phyloP scores from a whole-genome alignment of 139 green algal genomes.

The Chlamydomonas eustigma region DNA sequence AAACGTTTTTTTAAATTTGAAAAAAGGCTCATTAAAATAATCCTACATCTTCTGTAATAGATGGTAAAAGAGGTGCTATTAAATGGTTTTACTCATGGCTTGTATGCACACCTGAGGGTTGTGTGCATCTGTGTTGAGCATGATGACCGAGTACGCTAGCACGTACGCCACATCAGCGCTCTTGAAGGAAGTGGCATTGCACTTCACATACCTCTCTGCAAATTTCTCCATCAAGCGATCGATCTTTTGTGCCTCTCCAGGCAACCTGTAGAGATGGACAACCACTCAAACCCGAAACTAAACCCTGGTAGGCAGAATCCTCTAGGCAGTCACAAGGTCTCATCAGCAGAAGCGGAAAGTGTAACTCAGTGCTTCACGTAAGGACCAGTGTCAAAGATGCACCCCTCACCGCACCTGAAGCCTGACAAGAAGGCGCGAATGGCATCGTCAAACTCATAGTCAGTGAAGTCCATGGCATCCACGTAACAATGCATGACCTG shows the following conservation, averaged over 20 bases:
- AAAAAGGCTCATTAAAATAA: too few species aligned
- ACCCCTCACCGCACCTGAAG: too few species aligned
- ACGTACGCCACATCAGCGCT: conserved; percentile 96
- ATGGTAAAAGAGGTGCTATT: too few species aligned
- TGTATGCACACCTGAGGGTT: conserved; percentile 78
- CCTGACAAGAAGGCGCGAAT: conserved; percentile 69
- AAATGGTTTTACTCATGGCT: too few species aligned
- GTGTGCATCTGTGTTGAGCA: conserved; percentile 99
- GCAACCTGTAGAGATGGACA: conserved; percentile 58
- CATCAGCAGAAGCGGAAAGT: too few species aligned
- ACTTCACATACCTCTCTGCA: conserved; percentile 88
- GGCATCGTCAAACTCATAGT: conserved; percentile 84
- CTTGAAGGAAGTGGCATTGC: conserved; percentile 90
- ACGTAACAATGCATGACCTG: conserved; percentile 97
- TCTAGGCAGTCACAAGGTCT: too few species aligned
- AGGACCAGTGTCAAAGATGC: too few species aligned
- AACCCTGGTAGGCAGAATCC: too few species aligned
- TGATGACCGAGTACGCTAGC: conserved; percentile 97
- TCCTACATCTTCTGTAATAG: too few species aligned
- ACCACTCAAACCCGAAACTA: too few species aligned
- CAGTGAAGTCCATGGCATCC: conserved; percentile 86
- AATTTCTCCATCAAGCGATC: conserved; percentile 99
- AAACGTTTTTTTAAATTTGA: too few species aligned
- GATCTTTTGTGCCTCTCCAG: conserved; percentile 99
- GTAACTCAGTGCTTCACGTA: too few species aligned